Evolutionary conservation across 2,329 filamentous ascomycete genomes (phyloP).

Genomic region (Clarireedia hainanense): DNA sequence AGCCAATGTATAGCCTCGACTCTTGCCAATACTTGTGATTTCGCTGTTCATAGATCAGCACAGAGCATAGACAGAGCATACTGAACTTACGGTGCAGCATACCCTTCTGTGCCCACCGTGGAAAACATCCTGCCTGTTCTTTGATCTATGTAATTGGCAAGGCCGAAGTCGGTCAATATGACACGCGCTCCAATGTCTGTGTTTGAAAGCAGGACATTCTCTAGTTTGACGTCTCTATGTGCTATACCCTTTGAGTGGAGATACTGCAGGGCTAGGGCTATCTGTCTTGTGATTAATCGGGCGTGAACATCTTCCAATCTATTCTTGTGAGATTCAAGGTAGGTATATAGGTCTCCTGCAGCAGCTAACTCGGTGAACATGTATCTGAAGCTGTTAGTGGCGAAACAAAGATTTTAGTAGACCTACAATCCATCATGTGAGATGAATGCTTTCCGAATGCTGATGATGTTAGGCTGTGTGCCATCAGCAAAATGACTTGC

Average conservation of each 20-base stretch:
- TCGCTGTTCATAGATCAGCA: conserved; percentile 13
- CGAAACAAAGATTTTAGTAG: background rate
- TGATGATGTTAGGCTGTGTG: conserved; percentile 45
- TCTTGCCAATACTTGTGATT: conserved; percentile 7
- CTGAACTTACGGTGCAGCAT: conserved; percentile 26
- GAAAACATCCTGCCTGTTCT: conserved; percentile 22
- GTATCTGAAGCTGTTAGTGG: conserved; percentile 33
- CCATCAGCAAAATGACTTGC: background rate
- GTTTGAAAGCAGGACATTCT: conserved; percentile 28
- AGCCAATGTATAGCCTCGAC: conserved; percentile 23
- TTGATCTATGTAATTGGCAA: conserved; percentile 19
- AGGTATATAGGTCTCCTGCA: conserved; percentile 33
- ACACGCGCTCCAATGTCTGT: conserved; percentile 25
- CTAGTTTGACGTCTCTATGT: conserved; percentile 29
- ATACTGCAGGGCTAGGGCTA: conserved; percentile 25
- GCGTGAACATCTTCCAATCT: conserved; percentile 20
- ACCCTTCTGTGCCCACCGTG: conserved; percentile 26
- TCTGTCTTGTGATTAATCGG: conserved; percentile 26
- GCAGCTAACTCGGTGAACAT: conserved; percentile 50
- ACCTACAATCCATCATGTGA: conserved; percentile 41
- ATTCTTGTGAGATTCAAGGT: conserved; percentile 20
- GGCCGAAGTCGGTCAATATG: conserved; percentile 29
- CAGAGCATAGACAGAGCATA: background rate
- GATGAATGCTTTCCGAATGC: conserved; percentile 42
- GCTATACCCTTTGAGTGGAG: conserved; percentile 25